A percentile compares a stretch with the other conserved stretches of the same genome.
Evolutionary conservation across 768 basidiomycete species (phyloP).

Genomic region (Boletus vermiculosoides): DNA sequence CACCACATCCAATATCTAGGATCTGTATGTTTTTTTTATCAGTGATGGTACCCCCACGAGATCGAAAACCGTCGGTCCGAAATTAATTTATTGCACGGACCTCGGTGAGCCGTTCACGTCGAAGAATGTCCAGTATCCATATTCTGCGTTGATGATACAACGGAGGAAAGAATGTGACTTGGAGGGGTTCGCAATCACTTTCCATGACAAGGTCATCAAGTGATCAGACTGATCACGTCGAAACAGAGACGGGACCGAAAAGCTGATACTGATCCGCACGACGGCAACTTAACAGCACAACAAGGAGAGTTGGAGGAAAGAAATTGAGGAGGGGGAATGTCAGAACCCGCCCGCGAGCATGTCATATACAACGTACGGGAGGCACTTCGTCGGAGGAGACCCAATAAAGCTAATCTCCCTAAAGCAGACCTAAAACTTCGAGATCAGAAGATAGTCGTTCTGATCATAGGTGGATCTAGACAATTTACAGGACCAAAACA

Average conservation of each 20-base stretch:
- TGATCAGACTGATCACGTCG: constrained; percentile 8
- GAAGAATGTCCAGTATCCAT: constrained; percentile 65
- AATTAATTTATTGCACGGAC: constrained; percentile 33
- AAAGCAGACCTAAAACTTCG: no score
- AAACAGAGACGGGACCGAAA: not conserved
- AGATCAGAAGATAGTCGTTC: no score
- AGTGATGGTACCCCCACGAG: not conserved
- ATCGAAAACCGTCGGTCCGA: not conserved
- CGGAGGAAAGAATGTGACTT: constrained; percentile 66
- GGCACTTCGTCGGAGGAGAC: constrained; percentile 21
- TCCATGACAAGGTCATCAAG: constrained; percentile 18
- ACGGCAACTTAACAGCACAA: not conserved
- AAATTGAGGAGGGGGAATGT: no score
- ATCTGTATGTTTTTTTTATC: constrained; percentile 44
- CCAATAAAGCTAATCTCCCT: constrained; percentile 13
- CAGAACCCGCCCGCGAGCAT: not conserved
- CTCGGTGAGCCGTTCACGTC: constrained; percentile 53
- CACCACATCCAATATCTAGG: constrained; percentile 82
- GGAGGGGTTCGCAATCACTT: constrained; percentile 26
- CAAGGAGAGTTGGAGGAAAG: not conserved
- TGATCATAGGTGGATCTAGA: not conserved
- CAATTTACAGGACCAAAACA: constrained; percentile 17
- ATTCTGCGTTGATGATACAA: constrained; percentile 66
- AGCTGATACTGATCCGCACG: not conserved
- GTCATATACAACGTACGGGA: constrained; percentile 7